Base-by-base conservation (phyloP, 495 filamentous ascomycete genomes). In the Trichoderma virens region DNA sequence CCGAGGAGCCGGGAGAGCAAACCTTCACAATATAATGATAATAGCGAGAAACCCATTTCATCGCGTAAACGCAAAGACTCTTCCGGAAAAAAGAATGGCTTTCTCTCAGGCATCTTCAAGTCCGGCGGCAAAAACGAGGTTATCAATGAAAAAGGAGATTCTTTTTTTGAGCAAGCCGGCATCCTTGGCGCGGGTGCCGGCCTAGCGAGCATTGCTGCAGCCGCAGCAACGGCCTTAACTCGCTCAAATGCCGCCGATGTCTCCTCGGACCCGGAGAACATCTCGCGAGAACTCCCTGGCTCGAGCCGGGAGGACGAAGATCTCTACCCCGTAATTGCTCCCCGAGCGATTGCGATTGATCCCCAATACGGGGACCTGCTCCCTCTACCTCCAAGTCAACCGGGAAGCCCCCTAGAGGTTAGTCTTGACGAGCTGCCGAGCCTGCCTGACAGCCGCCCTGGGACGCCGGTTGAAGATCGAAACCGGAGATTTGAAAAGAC, bases 121-220 rank as follows among this genome's bases (percentile, higher is more conserved):
- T 35, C 59, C 31, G 31, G 59, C 31, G 23, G 59, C 35, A 62
- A 45, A 43, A 41, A 27, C 32, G 65, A 66, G 69, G 70, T 73
- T 39, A 69, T 66, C 56, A 72, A 74, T 59, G 73, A 74, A 47
- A 72, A 70, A 28, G 72, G 67, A 41, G 67, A 77, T 75, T 81
- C 80, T 85, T 85, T 85, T 85, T 85, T 85, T 84, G 82, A 67
- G 84, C 82, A 79, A 77, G 80, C 82, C 82, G 82, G 73, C 77
- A 83, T 78, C 77, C 75, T 77, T 82, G 84, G 80, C 79, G 78
- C 79, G 80, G 83, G 81, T 85, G 82, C 73, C 81, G 82, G 83
- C 77, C 68, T 79, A 76, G 77, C 72, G 70, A 74, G 74, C 70
- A 70, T 70, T 74, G 76, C 70, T 65, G 76, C 72, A 62, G 67